Base-by-base conservation (phyloP, 169 alveolate species). In the Eimeria nieschulzi region DNA sequence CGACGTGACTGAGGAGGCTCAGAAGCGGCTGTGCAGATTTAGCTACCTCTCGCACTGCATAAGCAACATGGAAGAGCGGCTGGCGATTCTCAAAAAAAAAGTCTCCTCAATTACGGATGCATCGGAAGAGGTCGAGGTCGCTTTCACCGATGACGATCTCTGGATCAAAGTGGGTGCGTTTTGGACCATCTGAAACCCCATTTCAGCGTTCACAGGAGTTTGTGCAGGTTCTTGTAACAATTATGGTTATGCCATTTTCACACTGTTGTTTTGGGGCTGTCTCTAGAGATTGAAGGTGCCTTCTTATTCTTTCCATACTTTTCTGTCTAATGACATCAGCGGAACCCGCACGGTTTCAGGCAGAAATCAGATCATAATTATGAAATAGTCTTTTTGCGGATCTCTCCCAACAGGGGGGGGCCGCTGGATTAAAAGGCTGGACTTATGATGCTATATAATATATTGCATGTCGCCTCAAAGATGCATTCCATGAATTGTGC, bases 1-100 rank as follows among this genome's bases (percentile, higher is more conserved):
- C 2, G 93, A 90, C 15, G 76, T 90, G 26, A 23, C 78, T 23
- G 93, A 90, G 80, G 93, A 90, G 90, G 93, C 75, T 19, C 93
- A 90, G 64, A 13, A 54, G 53, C 55, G 76, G 72, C 82, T 90
- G 26, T 90, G 91, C 64, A 85, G 90, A 56, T 90, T 90, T 83
- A 90, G 93, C 86, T 26, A 66, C 72, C 78, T 90, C 54, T 46
- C 26, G 55, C 87, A 90, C 73, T 26, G 19, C 21, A 21, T 23
- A 82, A 76, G 26, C n/a, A 84, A 25, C 54, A 56, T 83, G 83
- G 94, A 91, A 23, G 56, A 64, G 54, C 61, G 87, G 1, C 51
- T 82, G 26, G 88, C 46, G 64, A 33, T 63, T n/a, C 82, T 91
- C 12, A 82, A 82, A 71, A 83, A 80, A 7, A 90, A 83, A 17